A percentile compares a stretch with the other conserved stretches of the same genome.
phyloP scores from a whole-genome alignment of 805 yeast genomes.

The Ogataea chonburiensis region DNA sequence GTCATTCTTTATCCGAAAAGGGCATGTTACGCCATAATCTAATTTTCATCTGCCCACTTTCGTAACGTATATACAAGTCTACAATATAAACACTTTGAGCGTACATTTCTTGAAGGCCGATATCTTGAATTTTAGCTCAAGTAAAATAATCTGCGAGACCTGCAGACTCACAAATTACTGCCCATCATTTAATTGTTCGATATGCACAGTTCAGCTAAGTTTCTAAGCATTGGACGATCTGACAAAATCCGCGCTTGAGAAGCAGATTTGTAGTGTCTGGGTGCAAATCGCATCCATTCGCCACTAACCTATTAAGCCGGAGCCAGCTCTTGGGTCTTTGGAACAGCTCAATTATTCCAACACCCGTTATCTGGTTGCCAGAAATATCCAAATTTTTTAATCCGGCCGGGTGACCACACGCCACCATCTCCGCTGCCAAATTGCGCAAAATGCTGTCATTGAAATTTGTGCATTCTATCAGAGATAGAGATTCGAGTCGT shows the following conservation, averaged over 20 bases:
- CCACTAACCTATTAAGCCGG: constrained; percentile 14
- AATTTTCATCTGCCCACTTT: too few relatives aligned
- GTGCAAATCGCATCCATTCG: constrained; percentile 21
- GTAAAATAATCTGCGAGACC: too few relatives aligned
- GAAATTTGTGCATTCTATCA: constrained; percentile 22
- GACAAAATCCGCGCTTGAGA: constrained; percentile 16
- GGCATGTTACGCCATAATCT: too few relatives aligned
- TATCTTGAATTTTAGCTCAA: too few relatives aligned
- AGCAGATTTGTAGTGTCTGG: constrained; percentile 20
- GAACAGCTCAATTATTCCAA: constrained; percentile 30
- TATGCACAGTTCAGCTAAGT: neutral
- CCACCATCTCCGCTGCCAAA: constrained; percentile 14
- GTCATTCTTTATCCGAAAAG: too few relatives aligned
- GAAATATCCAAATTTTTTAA: constrained; percentile 22
- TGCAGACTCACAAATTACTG: too few relatives aligned
- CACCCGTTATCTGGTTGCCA: constrained; percentile 24
- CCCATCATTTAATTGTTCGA: neutral
- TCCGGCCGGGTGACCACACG: neutral
- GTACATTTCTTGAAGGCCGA: too few relatives aligned
- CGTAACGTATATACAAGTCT: too few relatives aligned
- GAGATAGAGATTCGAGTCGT: constrained; percentile 14
- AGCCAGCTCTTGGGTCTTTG: constrained; percentile 17
- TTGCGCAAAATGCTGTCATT: constrained; percentile 21
- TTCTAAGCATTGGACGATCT: constrained; percentile 11
- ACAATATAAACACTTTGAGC: too few relatives aligned